Base-by-base conservation (phyloP, 2,329 filamentous ascomycete genomes). In the Alternaria sp. region DNA sequence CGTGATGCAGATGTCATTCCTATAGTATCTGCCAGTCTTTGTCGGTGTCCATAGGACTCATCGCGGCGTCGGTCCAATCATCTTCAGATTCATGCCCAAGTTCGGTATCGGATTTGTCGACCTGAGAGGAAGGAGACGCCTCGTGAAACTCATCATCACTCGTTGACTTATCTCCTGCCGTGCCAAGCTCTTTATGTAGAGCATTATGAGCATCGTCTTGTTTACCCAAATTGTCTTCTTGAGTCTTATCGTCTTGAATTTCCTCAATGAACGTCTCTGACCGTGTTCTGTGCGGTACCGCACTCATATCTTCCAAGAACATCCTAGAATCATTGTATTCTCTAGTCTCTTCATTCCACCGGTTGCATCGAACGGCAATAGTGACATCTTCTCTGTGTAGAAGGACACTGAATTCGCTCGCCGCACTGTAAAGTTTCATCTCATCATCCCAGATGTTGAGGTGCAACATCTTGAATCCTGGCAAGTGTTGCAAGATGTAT, bases 381-480 rank as follows among this genome's bases (percentile, higher is more conserved):
- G 39, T 64, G 7, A 58, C 46, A 12, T 44, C 59, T 9, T 56
- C 49, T 38, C 47, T 61, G 24, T 53, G 51, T 22, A 69, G 46
- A 38, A 69, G 48, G 7, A 60, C 51, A 16, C 43, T 52, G 57
- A 68, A 66, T 6, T 65, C 53, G 7, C 61, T 56, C 18, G 59
- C 49, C 4, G 59, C 57, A 12, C 18, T 53, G 36, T 41, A 51
- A 22, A 57, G 36, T 20, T 26, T 51, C 41, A 61, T 42, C 24
- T 49, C 52, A 14, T 61, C 39, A 39, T 68, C 58, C 60, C 67
- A 73, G 5, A 73, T 52, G 20, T 66, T 61, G 39, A 75, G 36
- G 39, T 56, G 62, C 28, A 73, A 38, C 34, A 53, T 62, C 34
- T 55, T 49, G 36, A 75, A 67, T 3, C 52, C 51, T 1, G 66